A percentile compares a stretch with the other conserved stretches of the same genome.
Conservation (phyloP, 331 rosid genomes). For the Rosa hybrid region DNA sequence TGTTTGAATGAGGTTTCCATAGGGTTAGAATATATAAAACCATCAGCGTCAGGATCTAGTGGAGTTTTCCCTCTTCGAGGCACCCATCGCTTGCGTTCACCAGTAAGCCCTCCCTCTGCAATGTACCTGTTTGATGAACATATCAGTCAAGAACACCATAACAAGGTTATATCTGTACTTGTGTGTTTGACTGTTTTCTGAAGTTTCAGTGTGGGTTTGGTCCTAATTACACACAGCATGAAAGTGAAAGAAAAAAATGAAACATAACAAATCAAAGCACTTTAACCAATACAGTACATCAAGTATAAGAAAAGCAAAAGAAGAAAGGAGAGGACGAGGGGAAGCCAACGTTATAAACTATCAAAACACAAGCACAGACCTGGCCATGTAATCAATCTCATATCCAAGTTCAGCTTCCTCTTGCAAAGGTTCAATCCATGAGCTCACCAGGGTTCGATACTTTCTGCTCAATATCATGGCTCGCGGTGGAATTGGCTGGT, state of each 20-base stretch:
- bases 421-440: slow-evolving; percentile 99
- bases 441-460: slow-evolving; percentile 91
- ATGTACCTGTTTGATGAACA: slow-evolving; percentile 62
- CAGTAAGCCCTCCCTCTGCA: slow-evolving; percentile 95
- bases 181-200: neutral
- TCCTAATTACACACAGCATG: neutral
- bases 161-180: neutral
- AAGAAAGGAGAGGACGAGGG: neutral
- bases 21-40: slow-evolving; percentile 92
- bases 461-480: slow-evolving; percentile 97
- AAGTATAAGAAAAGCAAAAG: neutral
- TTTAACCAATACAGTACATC: neutral
- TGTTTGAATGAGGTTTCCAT: slow-evolving; percentile 93
- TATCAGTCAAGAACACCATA: slow-evolving; percentile 25
- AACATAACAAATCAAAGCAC: neutral
- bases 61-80: slow-evolving; percentile 93
- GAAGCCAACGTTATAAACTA: neutral
- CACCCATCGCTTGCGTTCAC: slow-evolving; percentile 98
- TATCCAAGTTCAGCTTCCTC: slow-evolving; percentile 98
- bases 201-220: neutral
- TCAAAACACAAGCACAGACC: slow-evolving; percentile 43
- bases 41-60: slow-evolving; percentile 91
- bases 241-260: neutral
- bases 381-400: slow-evolving; percentile 93
- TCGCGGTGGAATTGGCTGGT: slow-evolving; percentile 76